Base-by-base conservation (phyloP, 2,329 filamentous ascomycete genomes). In the Alternaria dauci region DNA sequence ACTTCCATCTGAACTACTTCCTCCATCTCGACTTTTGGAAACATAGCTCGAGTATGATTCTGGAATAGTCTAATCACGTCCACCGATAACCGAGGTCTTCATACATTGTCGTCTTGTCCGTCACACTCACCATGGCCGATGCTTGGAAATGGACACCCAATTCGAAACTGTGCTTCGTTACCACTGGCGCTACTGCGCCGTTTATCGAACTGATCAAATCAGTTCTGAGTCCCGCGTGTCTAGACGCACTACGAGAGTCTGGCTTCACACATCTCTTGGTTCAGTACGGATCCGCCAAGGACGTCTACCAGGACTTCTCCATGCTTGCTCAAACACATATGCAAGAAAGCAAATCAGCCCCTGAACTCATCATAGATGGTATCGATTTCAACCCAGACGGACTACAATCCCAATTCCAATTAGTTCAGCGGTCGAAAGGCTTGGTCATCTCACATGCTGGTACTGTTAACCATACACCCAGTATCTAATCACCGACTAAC, bases 361-460 rank as follows among this genome's bases (percentile, higher is more conserved):
- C 32, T 74, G 57, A 57, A 2, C 36, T 80, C 4, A 46, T 68
- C 2, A 82, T 94, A 58, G 79, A 80, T 3, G 87, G 87, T 5
- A 91, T 95, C 66, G 85, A 86, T 55, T 92, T 92, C 76, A 87
- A 89, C 23, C 81, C 78, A 32, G 73, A 85, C 8, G 86, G 89
- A 1, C 80, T 96, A 48, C 79, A 79, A 5, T 65, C 79, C 8
- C 84, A 88, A 68, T 91, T 95, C 84, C 73, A 77, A 52, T 77
- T 82, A 63, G 80, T 83, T 12, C 80, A 83, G 59, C 81, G 83
- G 5, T 80, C 80, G 16, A 86, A 88, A 8, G 95, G 95, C 0
- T 81, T 95, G 18, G 87, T 97, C 32, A 90, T 99, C 60, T 93
- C 90, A 44, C 95, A 99, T 81, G 94, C 93, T 65, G 95, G 94